Evolutionary conservation across 2,329 filamentous ascomycete species (phyloP).

Genomic region (Xylaria sp.): DNA sequence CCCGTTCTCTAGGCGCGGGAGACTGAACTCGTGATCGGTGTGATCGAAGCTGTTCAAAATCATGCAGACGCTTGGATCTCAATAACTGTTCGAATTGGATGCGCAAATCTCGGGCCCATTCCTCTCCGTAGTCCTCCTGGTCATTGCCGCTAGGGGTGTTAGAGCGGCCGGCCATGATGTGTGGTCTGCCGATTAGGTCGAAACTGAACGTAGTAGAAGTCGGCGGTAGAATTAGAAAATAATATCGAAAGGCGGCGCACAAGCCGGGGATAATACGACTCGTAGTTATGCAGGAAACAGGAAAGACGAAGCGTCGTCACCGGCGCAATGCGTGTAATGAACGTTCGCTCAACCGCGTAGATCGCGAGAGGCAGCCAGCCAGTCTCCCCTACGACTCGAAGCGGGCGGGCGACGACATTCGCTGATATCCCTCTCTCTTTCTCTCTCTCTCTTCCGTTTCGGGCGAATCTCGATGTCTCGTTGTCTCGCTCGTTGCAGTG

Average conservation of each 20-base stretch:
- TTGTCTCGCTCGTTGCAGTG: slow-evolving; percentile 2
- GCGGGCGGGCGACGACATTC: slow-evolving; percentile 41
- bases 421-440: slow-evolving; percentile 33
- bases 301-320: slow-evolving; percentile 6
- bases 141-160: slow-evolving; percentile 38
- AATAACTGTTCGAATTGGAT: slow-evolving; percentile 88
- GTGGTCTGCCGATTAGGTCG: slow-evolving; percentile 15
- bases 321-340: slow-evolving; percentile 5
- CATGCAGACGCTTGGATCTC: slow-evolving; percentile 87
- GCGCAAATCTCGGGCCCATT: slow-evolving; percentile 82
- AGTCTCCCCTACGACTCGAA: slow-evolving; percentile 43
- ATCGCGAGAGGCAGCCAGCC: slow-evolving; percentile 43
- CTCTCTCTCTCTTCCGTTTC: slow-evolving; percentile 5
- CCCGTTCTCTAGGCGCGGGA: slow-evolving; percentile 63
- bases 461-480: not conserved
- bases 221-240: not conserved
- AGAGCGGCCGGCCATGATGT: slow-evolving; percentile 45
- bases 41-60: slow-evolving; percentile 72
- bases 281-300: slow-evolving; percentile 34
- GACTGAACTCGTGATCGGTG: slow-evolving; percentile 70
- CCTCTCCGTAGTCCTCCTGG: slow-evolving; percentile 69
- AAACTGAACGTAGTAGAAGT: slow-evolving; percentile 13
- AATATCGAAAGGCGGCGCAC: slow-evolving; percentile 10
- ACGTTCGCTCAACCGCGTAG: slow-evolving; percentile 37
- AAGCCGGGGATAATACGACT: slow-evolving; percentile 3